Evolutionary conservation across 2,329 filamentous ascomycete species (phyloP).

Genomic region (Sclerotinia subarctica): DNA sequence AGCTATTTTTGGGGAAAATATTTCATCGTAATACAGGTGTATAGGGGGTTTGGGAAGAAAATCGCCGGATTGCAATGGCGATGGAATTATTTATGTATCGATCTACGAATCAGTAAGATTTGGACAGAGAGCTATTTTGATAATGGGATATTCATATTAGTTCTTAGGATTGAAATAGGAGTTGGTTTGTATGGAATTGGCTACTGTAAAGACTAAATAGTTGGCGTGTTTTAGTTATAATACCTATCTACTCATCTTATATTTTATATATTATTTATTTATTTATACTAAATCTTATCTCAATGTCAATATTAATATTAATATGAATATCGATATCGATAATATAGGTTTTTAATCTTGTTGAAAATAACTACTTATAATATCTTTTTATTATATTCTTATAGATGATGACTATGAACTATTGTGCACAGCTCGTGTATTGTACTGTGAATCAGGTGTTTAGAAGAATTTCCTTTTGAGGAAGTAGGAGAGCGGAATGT

Average conservation of each 20-base stretch:
- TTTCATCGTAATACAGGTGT: neutral
- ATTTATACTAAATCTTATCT: neutral
- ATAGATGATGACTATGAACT: neutral
- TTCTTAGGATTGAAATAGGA: neutral
- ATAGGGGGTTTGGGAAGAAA: neutral
- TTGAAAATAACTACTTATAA: neutral
- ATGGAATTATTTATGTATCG: neutral
- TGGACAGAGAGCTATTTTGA: neutral
- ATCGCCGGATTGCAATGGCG: neutral
- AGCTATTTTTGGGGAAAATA: neutral
- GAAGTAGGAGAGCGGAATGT: no score
- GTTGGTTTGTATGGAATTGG: neutral
- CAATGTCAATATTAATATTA: no score
- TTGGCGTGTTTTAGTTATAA: neutral
- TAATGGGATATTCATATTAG: neutral
- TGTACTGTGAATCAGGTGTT: no score
- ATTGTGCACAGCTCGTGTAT: no score
- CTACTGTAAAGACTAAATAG: neutral
- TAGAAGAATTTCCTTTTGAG: no score
- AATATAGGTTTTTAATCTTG: no score
- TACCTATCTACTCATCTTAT: no score
- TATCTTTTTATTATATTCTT: neutral
- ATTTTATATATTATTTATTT: no score
- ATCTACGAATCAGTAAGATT: neutral
- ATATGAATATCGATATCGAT: neutral